Conservation (phyloP, 108 stramenopile genomes). For the Hondaea fermentalgiana region DNA sequence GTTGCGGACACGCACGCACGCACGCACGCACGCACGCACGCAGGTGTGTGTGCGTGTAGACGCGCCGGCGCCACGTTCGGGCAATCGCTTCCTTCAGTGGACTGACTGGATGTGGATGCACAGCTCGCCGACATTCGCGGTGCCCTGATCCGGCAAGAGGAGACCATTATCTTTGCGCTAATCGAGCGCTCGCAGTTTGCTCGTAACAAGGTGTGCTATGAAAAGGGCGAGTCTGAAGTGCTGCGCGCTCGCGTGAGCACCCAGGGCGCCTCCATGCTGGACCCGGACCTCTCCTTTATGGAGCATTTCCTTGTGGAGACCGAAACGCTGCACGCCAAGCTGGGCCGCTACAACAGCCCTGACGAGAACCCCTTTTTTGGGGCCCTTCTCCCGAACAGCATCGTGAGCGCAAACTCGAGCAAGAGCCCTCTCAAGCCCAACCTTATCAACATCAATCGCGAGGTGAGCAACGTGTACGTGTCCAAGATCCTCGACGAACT, state of each 20-base stretch:
- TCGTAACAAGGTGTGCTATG: conserved; percentile 73
- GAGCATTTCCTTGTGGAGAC: conserved; percentile 89
- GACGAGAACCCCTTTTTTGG: conserved; percentile 96
- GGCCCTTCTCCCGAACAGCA: conserved; percentile 57
- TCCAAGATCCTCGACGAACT: conserved; percentile 36
- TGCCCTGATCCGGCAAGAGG: conserved; percentile 57
- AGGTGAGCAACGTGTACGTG: conserved; percentile 71
- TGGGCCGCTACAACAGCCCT: conserved; percentile 91
- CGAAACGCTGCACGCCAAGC: conserved; percentile 77
- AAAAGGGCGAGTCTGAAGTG: background rate
- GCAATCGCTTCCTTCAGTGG: too few relatives aligned
- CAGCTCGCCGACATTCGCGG: conserved; percentile 29
- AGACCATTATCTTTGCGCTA: conserved; percentile 95
- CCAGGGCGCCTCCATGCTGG: conserved; percentile 27
- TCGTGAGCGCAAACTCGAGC: background rate
- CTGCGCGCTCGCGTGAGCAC: conserved; percentile 47
- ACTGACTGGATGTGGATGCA: background rate
- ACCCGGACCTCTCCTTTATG: conserved; percentile 66
- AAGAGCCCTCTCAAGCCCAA: conserved; percentile 47
- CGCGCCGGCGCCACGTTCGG: too few relatives aligned
- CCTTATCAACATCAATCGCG: conserved; percentile 64
- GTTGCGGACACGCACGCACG: too few relatives aligned
- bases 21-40: too few relatives aligned
- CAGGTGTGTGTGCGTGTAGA: too few relatives aligned
- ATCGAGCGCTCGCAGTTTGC: conserved; percentile 93